These are phyloP conservation scores for Lunasporangiospora selenospora DNA, from an alignment of 192 early-diverging fungal species.

Conservation along the genomic window DNA sequence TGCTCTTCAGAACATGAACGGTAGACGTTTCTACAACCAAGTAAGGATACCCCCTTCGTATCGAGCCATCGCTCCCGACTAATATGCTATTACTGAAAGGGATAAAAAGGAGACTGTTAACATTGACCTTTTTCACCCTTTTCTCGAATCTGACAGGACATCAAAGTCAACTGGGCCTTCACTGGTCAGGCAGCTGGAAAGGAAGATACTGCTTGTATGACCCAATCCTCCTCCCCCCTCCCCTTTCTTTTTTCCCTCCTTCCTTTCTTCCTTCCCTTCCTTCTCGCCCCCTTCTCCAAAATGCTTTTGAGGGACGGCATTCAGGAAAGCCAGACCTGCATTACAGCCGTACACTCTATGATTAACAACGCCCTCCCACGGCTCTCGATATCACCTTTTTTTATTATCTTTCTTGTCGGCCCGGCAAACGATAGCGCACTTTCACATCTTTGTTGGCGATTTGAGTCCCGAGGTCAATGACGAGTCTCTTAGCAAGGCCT, in stretches of 20 bases:
- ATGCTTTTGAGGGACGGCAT: no score
- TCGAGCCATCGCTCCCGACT: no score
- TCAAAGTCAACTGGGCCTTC: constrained; percentile 75
- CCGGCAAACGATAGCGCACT: constrained; percentile 68
- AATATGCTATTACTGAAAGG: no score
- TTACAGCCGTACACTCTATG: not conserved
- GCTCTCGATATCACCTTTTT: not conserved
- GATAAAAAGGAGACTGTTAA: no score
- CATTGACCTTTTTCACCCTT: no score
- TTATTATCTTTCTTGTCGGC: no score
- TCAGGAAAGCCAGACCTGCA: no score
- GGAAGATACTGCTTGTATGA: constrained; percentile 72
- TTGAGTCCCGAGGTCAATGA: constrained; percentile 91
- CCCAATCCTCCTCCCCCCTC: not conserved
- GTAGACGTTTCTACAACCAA: constrained; percentile 65
- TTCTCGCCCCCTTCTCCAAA: constrained; percentile 1
- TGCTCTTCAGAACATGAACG: constrained; percentile 78
- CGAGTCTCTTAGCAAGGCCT: constrained; percentile 79
- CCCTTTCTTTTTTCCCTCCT: not conserved
- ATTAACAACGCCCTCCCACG: not conserved
- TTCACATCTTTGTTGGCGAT: constrained; percentile 94
- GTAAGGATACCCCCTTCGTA: no score
- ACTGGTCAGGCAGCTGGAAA: constrained; percentile 55
- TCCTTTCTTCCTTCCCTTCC: constrained; percentile 6
- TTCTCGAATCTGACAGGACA: constrained; percentile 66